A percentile compares a stretch with the other conserved stretches of the same genome.
Conservation (phyloP, 1,284 basidiomycete genomes). For the Trichosporon sp. region DNA sequence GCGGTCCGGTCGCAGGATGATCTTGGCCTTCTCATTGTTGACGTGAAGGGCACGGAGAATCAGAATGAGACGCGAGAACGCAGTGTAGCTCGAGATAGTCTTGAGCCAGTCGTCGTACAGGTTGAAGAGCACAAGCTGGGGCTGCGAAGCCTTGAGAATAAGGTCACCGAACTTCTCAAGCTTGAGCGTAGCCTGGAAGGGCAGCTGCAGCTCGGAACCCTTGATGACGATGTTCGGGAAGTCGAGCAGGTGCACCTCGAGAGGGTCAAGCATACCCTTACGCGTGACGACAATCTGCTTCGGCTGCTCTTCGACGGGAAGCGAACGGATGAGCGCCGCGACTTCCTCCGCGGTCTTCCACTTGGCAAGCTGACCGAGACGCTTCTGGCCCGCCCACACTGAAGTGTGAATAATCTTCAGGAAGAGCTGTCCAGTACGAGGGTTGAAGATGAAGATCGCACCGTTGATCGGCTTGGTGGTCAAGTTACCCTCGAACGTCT, state of each 20-base stretch:
- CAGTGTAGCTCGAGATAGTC: constrained; percentile 97
- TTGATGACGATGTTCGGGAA: constrained; percentile 99
- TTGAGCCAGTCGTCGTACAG: constrained; percentile 99
- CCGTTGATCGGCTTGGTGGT: constrained; percentile 99
- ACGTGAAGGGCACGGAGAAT: constrained; percentile 94
- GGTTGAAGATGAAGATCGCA: constrained; percentile 99
- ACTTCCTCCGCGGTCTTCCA: constrained; percentile 99
- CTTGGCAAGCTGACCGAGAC: constrained; percentile 97
- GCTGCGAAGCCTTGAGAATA: constrained; percentile 56
- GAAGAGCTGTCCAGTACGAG: constrained; percentile 96
- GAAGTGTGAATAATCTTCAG: constrained; percentile 99
- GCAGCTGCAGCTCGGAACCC: constrained; percentile 93
- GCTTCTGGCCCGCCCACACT: constrained; percentile 99
- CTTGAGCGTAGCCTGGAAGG: constrained; percentile 99
- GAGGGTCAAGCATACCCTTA: constrained; percentile 98
- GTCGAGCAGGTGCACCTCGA: constrained; percentile 97
- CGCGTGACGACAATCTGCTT: constrained; percentile 99
- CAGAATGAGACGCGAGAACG: constrained; percentile 94
- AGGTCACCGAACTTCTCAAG: constrained; percentile 99
- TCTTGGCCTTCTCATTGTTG: constrained; percentile 99
- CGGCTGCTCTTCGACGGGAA: constrained; percentile 98
- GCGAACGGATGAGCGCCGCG: constrained; percentile 88
- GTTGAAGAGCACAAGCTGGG: constrained; percentile 73
- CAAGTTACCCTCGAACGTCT: constrained; percentile 99
- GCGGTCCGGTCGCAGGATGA: constrained; percentile 85